Conservation (phyloP, 78 protist species). For the Dictyostelium discoideum region dicty_2.7 NC_007090.3:529001-529500, state of each 20-base stretch:
- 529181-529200: not conserved
- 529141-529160: not conserved
- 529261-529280: not conserved
- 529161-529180: not conserved
- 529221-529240: not conserved
- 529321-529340: not conserved
- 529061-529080: not conserved
- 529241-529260: not conserved
- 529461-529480: not conserved
- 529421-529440: not conserved
- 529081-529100: not conserved
- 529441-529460: not conserved
- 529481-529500: not conserved
- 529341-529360: not conserved
- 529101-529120: not conserved
- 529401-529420: not conserved
- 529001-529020: not conserved
- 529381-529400: not conserved
- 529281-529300: not conserved
- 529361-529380: not conserved
- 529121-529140: no score
- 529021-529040: not conserved
- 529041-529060: not conserved
- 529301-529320: no score
- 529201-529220: not conserved